phyloP scores from a whole-genome alignment of 805 yeast species.

The Saturnispora hagleri region DNA sequence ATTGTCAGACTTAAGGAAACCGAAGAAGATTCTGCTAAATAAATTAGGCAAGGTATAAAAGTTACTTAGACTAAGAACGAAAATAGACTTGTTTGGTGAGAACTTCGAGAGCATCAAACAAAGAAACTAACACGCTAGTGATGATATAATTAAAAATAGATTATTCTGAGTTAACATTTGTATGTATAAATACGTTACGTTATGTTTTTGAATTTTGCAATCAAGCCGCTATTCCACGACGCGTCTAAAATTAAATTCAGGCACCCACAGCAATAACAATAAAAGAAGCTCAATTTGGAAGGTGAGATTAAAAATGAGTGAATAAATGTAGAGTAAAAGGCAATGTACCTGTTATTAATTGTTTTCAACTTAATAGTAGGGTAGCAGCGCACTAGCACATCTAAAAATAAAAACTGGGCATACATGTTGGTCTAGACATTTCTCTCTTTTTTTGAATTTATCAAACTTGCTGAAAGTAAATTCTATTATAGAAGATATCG shows the following conservation, averaged over 20 bases:
- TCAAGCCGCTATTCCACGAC: neutral
- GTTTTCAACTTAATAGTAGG: neutral
- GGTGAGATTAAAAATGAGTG: too few relatives aligned
- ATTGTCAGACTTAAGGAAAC: conserved; percentile 36
- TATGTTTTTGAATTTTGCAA: neutral
- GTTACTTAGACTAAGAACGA: too few relatives aligned
- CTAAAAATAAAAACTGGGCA: too few relatives aligned
- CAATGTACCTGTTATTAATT: neutral
- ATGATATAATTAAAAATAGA: too few relatives aligned
- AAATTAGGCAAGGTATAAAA: neutral
- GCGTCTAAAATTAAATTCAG: neutral
- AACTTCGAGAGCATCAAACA: too few relatives aligned
- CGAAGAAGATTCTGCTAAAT: neutral
- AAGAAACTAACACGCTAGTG: neutral
- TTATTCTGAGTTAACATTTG: neutral
- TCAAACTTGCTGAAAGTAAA: neutral
- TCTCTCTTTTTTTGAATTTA: neutral
- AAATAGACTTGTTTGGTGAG: too few relatives aligned
- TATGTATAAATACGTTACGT: neutral
- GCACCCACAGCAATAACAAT: neutral
- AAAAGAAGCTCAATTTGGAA: too few relatives aligned
- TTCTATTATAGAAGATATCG: neutral
- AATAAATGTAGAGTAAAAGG: neutral
- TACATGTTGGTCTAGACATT: neutral
- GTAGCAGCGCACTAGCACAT: neutral